Evolutionary conservation across 495 filamentous ascomycete genomes (phyloP), one percentile per base, ranked within the genome.

Genomic region (Lepraria neglecta): DNA sequence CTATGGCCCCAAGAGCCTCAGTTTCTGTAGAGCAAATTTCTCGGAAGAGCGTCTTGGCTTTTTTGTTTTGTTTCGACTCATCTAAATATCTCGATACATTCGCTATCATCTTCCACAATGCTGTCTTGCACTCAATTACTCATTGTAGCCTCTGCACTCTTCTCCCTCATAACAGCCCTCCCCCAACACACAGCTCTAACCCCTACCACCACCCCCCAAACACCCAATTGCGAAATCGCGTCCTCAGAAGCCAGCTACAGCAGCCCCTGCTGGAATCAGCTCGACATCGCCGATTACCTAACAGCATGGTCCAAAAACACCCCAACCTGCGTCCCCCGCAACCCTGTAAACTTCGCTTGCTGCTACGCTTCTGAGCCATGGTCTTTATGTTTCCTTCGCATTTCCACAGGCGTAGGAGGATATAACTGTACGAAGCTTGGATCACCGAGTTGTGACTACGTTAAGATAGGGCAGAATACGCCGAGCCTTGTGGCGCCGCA

Each of bases 191-290:
- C 27, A n/a, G 3, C n/a, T 11, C 27, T 46, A n/a, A 58, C 27
- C n/a, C 44, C 12, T 12, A 14, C 24, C 24, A 14, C 47, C 14
- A 19, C 6, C 30, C 27, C 56, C 3, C 4, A 45, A 47, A 15
- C 40, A 11, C 11, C n/a, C 27, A 46, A 44, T 33, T 58, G 40
- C 42, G 28, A 17, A 7, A n/a, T 12, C 27, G n/a, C 42, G 12
- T 31, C 40, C 19, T n/a, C 30, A 5, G 19, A 42, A 21, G 56
- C n/a, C 27, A 21, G 28, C 15, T 46, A 45, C 43, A 38, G 27
- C 56, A 58, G 43, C 17, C 19, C 56, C 9, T 58, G 56, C 27
- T 58, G 56, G 56, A 40, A 58, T 17, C 56, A 58, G 42, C 56
- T 58, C 21, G 31, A 46, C 9, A n/a, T 58, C 14, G 24, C 42